phyloP scores from a whole-genome alignment of 495 filamentous ascomycete genomes.

The Oleoguttula mirabilis region DNA sequence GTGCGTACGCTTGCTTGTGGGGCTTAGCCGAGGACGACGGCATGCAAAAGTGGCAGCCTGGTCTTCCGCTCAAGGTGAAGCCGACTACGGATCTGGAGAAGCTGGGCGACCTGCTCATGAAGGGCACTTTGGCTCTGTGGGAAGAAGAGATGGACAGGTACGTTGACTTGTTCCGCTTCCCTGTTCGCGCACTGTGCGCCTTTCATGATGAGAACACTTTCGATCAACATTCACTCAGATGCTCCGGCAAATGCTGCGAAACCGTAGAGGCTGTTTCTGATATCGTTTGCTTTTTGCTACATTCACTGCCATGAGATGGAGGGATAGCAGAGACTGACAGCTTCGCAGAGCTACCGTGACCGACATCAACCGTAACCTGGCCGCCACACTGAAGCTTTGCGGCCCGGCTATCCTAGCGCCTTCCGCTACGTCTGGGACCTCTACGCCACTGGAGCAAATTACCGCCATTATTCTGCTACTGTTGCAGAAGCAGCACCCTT shows the following conservation, averaged over 20 bases:
- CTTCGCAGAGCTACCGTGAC: slow-evolving; percentile 65
- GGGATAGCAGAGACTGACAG: no score
- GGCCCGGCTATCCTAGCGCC: slow-evolving; percentile 67
- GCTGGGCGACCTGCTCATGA: slow-evolving; percentile 77
- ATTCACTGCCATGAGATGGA: no score
- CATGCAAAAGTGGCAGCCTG: slow-evolving; percentile 76
- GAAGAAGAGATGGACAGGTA: slow-evolving; percentile 86
- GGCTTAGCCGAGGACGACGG: slow-evolving; percentile 67
- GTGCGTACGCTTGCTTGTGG: slow-evolving; percentile 86
- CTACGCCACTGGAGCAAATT: slow-evolving; percentile 40
- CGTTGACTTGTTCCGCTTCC: slow-evolving; percentile 14
- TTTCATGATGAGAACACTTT: slow-evolving; percentile 67
- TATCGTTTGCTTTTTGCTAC: no score
- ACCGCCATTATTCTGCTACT: slow-evolving; percentile 56
- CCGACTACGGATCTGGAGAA: slow-evolving; percentile 66
- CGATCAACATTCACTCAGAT: slow-evolving; percentile 99
- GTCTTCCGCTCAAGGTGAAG: slow-evolving; percentile 68
- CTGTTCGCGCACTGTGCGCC: no score
- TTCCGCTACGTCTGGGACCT: slow-evolving; percentile 19
- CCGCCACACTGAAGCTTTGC: slow-evolving; percentile 82
- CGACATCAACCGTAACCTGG: slow-evolving; percentile 88
- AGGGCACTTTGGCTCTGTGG: slow-evolving; percentile 74
- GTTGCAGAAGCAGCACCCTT: slow-evolving; percentile 79
- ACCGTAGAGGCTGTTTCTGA: slow-evolving; percentile 55
- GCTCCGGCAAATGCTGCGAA: slow-evolving; percentile 83